Percentiles rank a stretch among this genome's conserved stretches.
phyloP scores from a whole-genome alignment of 805 yeast species.

The Priceomyces castillae region DNA sequence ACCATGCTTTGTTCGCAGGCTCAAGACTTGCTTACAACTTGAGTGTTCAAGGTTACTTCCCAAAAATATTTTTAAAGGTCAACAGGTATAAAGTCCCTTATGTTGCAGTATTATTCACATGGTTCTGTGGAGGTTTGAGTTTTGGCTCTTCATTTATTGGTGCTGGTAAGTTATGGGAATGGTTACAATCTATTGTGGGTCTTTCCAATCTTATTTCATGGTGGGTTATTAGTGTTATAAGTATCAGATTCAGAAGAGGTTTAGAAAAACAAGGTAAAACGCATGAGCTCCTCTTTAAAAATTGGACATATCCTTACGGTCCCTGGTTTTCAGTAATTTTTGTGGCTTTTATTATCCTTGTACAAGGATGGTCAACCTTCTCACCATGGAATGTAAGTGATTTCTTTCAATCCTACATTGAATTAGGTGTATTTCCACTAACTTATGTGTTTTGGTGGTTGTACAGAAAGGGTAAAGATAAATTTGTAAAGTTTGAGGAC shows the following conservation, averaged over 20 bases:
- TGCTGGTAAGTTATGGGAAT: constrained; percentile 51
- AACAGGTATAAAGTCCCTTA: constrained; percentile 48
- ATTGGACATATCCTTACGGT: constrained; percentile 54
- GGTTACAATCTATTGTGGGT: constrained; percentile 53
- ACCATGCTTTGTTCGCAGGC: constrained; percentile 53
- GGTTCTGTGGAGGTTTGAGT: constrained; percentile 55
- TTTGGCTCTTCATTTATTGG: constrained; percentile 58
- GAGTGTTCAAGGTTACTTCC: constrained; percentile 49
- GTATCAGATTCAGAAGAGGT: constrained; percentile 49
- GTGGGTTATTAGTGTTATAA: constrained; percentile 48
- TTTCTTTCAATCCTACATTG: constrained; percentile 48
- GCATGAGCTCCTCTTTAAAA: constrained; percentile 39
- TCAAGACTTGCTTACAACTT: constrained; percentile 48
- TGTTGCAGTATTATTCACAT: constrained; percentile 48
- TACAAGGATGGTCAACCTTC: constrained; percentile 53
- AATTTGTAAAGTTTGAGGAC: constrained; percentile 40
- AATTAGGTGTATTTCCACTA: constrained; percentile 46
- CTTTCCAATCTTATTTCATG: constrained; percentile 53
- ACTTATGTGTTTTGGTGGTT: constrained; percentile 49
- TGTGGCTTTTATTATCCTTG: constrained; percentile 43
- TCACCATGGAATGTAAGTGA: constrained; percentile 42
- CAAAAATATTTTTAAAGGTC: constrained; percentile 39
- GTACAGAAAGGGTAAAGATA: constrained; percentile 38
- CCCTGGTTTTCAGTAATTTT: constrained; percentile 46
- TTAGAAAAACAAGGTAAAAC: constrained; percentile 42